A percentile compares a stretch with the other conserved stretches of the same genome.
Evolutionary conservation across 345 rosid species (phyloP).

Genomic region (Trapa bicornis): DNA sequence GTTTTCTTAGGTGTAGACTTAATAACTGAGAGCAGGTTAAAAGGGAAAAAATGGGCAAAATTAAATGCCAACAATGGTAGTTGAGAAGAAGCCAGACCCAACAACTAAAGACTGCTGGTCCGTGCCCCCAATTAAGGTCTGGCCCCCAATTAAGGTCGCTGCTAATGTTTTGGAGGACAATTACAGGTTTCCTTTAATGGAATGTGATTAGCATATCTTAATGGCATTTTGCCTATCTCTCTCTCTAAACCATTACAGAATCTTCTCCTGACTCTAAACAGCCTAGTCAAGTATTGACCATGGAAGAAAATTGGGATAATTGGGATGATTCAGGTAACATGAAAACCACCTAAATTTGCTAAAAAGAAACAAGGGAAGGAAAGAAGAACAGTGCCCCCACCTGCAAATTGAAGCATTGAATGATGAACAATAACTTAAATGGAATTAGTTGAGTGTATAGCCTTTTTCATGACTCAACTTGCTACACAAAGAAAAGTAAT

Average conservation of each 20-base stretch:
- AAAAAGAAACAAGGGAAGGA: not conserved
- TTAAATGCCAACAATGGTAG: slow-evolving; percentile 2
- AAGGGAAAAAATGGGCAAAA: not conserved
- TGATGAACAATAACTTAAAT: slow-evolving; percentile 9
- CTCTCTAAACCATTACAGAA: too few relatives aligned
- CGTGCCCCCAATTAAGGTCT: not conserved
- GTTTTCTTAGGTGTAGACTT: not conserved
- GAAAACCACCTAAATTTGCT: not conserved
- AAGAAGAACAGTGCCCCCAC: not conserved
- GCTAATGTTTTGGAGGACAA: too few relatives aligned
- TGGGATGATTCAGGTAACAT: too few relatives aligned
- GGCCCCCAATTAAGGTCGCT: too few relatives aligned
- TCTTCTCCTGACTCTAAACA: too few relatives aligned
- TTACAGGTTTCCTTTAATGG: too few relatives aligned
- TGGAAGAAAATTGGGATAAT: too few relatives aligned
- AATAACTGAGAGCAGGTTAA: not conserved
- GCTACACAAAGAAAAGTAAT: too few relatives aligned
- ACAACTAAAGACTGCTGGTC: not conserved
- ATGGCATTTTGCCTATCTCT: too few relatives aligned
- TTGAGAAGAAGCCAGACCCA: not conserved
- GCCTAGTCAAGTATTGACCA: too few relatives aligned
- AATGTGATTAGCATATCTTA: too few relatives aligned
- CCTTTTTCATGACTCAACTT: too few relatives aligned
- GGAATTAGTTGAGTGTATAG: slow-evolving; percentile 5
- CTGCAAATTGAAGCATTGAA: slow-evolving; percentile 8